Conservation (phyloP, 2,329 filamentous ascomycete genomes). For the Neurospora crassa region DNA sequence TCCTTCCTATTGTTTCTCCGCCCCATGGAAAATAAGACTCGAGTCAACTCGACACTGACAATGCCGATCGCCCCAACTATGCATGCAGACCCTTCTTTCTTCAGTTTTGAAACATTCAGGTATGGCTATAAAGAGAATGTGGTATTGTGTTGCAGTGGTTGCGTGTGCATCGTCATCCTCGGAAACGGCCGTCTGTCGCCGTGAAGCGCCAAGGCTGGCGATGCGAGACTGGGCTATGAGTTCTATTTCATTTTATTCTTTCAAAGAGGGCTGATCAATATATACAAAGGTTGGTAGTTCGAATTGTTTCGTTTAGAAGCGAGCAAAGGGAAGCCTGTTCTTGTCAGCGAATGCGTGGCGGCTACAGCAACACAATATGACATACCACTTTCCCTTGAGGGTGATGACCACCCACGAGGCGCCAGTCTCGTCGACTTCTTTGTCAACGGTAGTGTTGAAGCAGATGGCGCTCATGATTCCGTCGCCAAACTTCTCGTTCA, state of each 20-base stretch:
- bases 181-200: not conserved
- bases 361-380: conserved; percentile 5
- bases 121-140: not conserved
- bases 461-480: conserved; percentile 96
- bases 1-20: conserved; percentile 9
- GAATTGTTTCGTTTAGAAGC: conserved; percentile 20
- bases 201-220: not conserved
- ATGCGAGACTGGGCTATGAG: not conserved
- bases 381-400: conserved; percentile 73
- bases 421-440: conserved; percentile 80
- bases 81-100: not conserved
- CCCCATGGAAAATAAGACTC: not conserved
- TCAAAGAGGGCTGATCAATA: not conserved
- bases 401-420: conserved; percentile 79
- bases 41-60: not conserved
- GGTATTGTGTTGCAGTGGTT: not conserved
- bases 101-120: not conserved
- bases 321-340: conserved; percentile 27
- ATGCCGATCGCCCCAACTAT: not conserved
- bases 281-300: not conserved
- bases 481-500: conserved; percentile 92
- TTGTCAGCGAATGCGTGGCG: conserved; percentile 4
- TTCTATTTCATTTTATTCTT: not conserved
- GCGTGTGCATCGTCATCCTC: not conserved
- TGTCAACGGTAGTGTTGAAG: conserved; percentile 85